Base-by-base conservation (phyloP, 2,329 filamentous ascomycete genomes). In the Colletotrichum sp. region DNA sequence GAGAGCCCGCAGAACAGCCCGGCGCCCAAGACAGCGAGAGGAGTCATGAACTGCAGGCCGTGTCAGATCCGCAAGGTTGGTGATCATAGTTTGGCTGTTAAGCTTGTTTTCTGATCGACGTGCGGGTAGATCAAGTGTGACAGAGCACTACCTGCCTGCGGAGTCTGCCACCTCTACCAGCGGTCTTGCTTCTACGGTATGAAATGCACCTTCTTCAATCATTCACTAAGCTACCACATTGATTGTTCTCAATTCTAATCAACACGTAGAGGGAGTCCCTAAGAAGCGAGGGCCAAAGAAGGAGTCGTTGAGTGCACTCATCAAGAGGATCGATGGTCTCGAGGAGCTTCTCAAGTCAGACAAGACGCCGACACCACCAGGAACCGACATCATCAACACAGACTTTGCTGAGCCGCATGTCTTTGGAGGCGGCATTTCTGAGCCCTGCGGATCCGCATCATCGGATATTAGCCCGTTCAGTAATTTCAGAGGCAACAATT, bases 291-390 rank as follows among this genome's bases (percentile, higher is more conserved):
- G 73, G 1, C 73, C 73, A 7, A 75, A 75, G 73, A 75, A 75
- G 7, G 69, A 75, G 24, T 75, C 73, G 4, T 32, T 75, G 7
- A 75, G 69, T 28, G 73, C 73, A 24, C 68, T 75, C 63, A 75
- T 73, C 44, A 68, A 59, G 34, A 57, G 69, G 24, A 75, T 75
- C 6, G 73, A 75, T 36, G 73, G 73, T 26, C 73, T 75, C 8
- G 73, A 75, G 32, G 73, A 75, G 44, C 73, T 75, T 18, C 69
- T 75, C 39, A 75, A 73, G 26, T 68, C 73, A n/a, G 73, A 75
- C 10, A 75, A 75, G 16, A 68, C 57, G 9, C 63, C 70, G 12
- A 75, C 73, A 1, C 73, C 73, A n/a, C 73, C 73, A 5, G 63
- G 63, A 6, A 67, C 64, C 26, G 70, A 73, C n/a, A 66, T 32